Evolutionary conservation across 371 early-diverging fungal species (phyloP).

Genomic region (Apophysomyces variabilis): DNA sequence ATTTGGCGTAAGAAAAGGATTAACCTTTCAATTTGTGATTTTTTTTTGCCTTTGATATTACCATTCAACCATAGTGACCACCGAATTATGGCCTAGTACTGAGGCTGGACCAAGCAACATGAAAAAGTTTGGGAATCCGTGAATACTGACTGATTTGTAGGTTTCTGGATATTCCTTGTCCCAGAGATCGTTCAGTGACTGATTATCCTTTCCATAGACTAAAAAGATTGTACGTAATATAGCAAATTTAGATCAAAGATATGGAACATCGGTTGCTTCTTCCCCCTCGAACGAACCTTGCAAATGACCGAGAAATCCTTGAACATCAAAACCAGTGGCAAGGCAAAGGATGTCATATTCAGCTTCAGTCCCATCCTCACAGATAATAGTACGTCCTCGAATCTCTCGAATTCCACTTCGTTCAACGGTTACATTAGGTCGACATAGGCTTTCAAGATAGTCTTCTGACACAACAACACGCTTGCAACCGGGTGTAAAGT

Average conservation of each 20-base stretch:
- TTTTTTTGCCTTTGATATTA: constrained; percentile 1
- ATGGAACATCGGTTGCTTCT: not conserved
- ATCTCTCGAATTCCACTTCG: constrained; percentile 19
- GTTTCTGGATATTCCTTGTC: constrained; percentile 21
- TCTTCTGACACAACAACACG: constrained; percentile 30
- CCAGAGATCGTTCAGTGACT: constrained; percentile 21
- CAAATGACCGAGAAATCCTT: constrained; percentile 33
- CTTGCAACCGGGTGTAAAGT: constrained; percentile 30
- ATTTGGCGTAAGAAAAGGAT: not conserved
- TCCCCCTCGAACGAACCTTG: constrained; percentile 13
- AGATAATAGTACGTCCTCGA: constrained; percentile 27
- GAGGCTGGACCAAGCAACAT: constrained; percentile 34
- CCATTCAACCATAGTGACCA: constrained; percentile 41
- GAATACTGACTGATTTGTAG: constrained; percentile 25
- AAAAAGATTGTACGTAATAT: not conserved
- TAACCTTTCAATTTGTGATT: too few species aligned
- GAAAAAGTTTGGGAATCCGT: constrained; percentile 43
- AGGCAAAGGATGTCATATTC: constrained; percentile 32
- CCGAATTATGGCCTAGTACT: constrained; percentile 38
- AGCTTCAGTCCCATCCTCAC: constrained; percentile 23
- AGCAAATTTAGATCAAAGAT: constrained; percentile 16
- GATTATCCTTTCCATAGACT: constrained; percentile 15
- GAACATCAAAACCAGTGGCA: constrained; percentile 35
- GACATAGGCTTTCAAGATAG: constrained; percentile 29
- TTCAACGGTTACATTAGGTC: constrained; percentile 26